These are phyloP conservation scores for Anthostomella pinea DNA, from an alignment of 2,329 filamentous ascomycete genomes.

Conservation along the genomic window DNA sequence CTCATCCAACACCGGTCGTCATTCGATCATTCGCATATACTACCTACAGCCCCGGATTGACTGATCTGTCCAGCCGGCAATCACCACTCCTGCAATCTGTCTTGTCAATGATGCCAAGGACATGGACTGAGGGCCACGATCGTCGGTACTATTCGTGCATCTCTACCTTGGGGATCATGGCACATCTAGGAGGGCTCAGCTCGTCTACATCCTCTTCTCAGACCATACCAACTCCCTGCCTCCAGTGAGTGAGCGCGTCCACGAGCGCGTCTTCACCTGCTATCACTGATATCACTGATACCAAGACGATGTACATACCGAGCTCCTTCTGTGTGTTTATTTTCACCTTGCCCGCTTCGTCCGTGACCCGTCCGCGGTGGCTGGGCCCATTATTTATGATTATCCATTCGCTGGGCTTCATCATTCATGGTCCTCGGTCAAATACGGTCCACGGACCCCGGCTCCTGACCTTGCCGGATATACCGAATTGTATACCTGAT, in stretches of 20 bases:
- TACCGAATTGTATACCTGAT: too few species aligned
- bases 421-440: slow-evolving; percentile 17
- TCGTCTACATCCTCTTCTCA: too few species aligned
- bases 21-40: slow-evolving; percentile 9
- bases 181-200: too few species aligned
- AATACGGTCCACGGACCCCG: slow-evolving; percentile 23
- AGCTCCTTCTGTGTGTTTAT: too few species aligned
- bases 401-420: slow-evolving; percentile 16
- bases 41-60: slow-evolving; percentile 15
- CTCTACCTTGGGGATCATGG: too few species aligned
- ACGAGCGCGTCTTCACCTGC: too few species aligned
- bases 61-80: slow-evolving; percentile 25
- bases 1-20: background rate
- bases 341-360: slow-evolving; percentile 17
- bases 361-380: slow-evolving; percentile 19
- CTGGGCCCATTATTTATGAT: slow-evolving; percentile 8
- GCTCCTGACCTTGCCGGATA: background rate
- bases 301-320: too few species aligned
- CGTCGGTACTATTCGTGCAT: background rate
- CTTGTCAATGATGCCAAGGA: slow-evolving; percentile 23
- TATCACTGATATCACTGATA: too few species aligned
- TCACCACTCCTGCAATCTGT: slow-evolving; percentile 21
- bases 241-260: too few species aligned
- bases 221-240: too few species aligned
- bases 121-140: too few species aligned